These are phyloP conservation scores for Monilinia vaccinii-corymbosi DNA, from an alignment of 2,329 filamentous ascomycete species.

Conservation along the genomic window DNA sequence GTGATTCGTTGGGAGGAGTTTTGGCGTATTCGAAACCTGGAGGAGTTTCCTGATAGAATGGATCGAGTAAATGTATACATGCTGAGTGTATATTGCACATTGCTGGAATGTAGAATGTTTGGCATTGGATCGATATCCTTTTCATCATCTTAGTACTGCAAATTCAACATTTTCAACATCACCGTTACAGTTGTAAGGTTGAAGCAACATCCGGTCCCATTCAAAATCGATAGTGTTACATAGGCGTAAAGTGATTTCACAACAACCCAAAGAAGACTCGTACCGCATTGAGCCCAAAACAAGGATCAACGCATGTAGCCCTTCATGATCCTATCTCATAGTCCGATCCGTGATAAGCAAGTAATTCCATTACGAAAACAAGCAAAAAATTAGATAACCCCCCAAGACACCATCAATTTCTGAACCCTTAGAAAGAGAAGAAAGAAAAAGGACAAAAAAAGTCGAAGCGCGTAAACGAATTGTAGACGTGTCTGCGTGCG, in stretches of 20 bases:
- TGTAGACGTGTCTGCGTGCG: neutral
- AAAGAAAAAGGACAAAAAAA: constrained; percentile 4
- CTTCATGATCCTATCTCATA: constrained; percentile 1
- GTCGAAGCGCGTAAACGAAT: neutral
- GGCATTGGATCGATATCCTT: neutral
- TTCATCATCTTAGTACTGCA: neutral
- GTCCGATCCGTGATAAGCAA: constrained; percentile 6
- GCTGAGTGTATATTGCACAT: neutral
- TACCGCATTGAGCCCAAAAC: neutral
- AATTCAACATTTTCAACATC: neutral
- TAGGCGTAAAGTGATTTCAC: neutral
- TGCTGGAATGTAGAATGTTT: neutral
- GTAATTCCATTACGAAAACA: constrained; percentile 8
- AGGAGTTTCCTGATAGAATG: neutral
- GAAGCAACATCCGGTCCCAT: constrained; percentile 3
- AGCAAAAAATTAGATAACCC: constrained; percentile 7
- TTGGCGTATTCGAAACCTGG: neutral
- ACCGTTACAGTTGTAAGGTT: neutral
- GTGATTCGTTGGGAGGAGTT: neutral
- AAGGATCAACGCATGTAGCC: neutral
- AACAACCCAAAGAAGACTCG: neutral
- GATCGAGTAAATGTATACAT: neutral
- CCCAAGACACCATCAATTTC: constrained; percentile 9
- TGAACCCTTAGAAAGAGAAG: constrained; percentile 6
- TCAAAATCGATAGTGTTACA: constrained; percentile 6